Evolutionary conservation across 116 monocot species (phyloP), one percentile per base, ranked within the genome.

Genomic region (Trichopus zeylanicus): DNA sequence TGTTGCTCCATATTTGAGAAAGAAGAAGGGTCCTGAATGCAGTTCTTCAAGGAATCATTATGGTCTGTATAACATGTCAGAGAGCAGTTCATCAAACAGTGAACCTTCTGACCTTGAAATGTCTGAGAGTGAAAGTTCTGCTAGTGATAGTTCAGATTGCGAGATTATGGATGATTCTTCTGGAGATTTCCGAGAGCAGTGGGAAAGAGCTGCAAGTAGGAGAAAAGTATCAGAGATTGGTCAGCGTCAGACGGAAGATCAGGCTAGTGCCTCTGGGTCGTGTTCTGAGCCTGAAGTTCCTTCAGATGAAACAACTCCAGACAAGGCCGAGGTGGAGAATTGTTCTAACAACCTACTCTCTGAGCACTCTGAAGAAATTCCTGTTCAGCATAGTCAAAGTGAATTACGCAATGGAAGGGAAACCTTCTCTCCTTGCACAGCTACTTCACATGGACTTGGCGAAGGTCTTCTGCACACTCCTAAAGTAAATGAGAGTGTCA

Each of bases 161-260:
- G 87, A 91, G 75, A 82, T 97, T 59, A 66, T 97, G 4, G 81
- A 82, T 57, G 91, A 82, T 53, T 46, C 57, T 53, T 84, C 81
- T 60, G 86, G 79, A 62, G 49, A 60, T 46, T 72, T 87, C 55
- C 84, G 90, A 51, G 65, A 83, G 57, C 72, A 78, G 35, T 92
- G 92, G 92, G 87, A 92, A 71, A 83, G 53, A 39, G 87, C 87
- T 65, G 72, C 78, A 47, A 63, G 22, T 0, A 87, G 65, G 62
- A 83, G 63, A 62, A 73, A 48, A 57, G 63, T 18, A 34, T 58
- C 56, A 26, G 55, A 63, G 39, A 51, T 37, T 3, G 9, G 7
- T 33, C 65, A 30, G 39, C 49, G 46, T 28, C 22, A 25, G 24
- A 66, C 51, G 12, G 63, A 68, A 3, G 67, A 67, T 30, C 37